These are phyloP conservation scores for Pseudonitzschia delicatissima DNA, from an alignment of 108 stramenopile genomes.

Conservation along the genomic window DNA sequence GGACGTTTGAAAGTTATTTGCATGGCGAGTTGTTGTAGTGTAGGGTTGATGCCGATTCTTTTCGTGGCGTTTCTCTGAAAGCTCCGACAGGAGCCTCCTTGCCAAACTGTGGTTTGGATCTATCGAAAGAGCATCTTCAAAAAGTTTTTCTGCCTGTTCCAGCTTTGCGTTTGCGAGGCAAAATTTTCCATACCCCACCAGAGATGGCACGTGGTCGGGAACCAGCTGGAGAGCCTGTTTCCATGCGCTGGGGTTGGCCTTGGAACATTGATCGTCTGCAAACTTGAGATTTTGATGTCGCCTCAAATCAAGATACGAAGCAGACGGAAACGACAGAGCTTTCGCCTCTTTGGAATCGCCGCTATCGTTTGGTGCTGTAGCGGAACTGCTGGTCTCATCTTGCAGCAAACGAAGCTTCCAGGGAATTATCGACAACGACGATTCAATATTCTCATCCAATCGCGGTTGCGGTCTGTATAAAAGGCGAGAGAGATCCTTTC, in stretches of 20 bases:
- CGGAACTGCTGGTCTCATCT: no score
- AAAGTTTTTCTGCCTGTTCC: background rate
- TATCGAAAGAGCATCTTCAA: slow-evolving; percentile 4
- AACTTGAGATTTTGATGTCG: slow-evolving; percentile 31
- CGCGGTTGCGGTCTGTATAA: no score
- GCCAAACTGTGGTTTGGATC: slow-evolving; percentile 20
- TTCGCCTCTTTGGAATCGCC: no score
- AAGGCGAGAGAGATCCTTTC: no score
- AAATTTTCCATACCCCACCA: slow-evolving; percentile 21
- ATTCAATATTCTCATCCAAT: background rate
- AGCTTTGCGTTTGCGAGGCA: background rate
- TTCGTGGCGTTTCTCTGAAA: background rate
- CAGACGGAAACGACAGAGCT: slow-evolving; percentile 1
- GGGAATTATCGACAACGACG: slow-evolving; percentile 9
- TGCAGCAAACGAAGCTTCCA: no score
- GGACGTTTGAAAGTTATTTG: no score
- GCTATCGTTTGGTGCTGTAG: no score
- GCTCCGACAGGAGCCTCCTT: background rate
- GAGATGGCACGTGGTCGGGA: slow-evolving; percentile 24
- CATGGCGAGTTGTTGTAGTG: background rate
- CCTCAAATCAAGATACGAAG: slow-evolving; percentile 27
- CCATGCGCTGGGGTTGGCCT: background rate
- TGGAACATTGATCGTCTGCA: slow-evolving; percentile 16
- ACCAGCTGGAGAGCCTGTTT: slow-evolving; percentile 32
- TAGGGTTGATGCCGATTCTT: background rate